These are phyloP conservation scores for Entomortierella beljakovae DNA, from an alignment of 192 early-diverging fungal species.

Conservation along the genomic window DNA sequence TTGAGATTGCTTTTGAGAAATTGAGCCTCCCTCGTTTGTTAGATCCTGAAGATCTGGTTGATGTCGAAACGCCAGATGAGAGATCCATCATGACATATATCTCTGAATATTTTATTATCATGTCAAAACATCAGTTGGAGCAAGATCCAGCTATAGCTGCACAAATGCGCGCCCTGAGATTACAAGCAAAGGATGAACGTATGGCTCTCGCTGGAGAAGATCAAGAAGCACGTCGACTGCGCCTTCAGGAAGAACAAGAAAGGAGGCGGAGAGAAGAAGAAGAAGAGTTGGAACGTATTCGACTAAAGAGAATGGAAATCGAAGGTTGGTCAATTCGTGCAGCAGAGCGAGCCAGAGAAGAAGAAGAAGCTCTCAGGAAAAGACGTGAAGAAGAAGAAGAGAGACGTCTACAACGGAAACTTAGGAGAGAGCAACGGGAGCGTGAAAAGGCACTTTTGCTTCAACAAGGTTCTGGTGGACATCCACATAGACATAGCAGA, in stretches of 20 bases:
- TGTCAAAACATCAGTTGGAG: constrained; percentile 57
- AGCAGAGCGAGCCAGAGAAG: constrained; percentile 40
- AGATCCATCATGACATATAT: constrained; percentile 66
- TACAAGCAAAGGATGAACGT: constrained; percentile 36
- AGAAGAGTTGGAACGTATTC: constrained; percentile 49
- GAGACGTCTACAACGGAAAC: constrained; percentile 31
- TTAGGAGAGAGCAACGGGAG: constrained; percentile 41
- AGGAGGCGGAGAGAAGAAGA: constrained; percentile 28
- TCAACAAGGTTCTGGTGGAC: background rate
- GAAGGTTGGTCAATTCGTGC: constrained; percentile 53
- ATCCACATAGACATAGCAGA: background rate
- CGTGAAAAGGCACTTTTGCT: constrained; percentile 8
- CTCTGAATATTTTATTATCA: constrained; percentile 61
- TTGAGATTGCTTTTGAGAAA: constrained; percentile 55
- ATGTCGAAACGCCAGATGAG: constrained; percentile 64
- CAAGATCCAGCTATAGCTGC: constrained; percentile 43
- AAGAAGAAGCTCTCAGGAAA: constrained; percentile 47
- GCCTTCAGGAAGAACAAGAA: constrained; percentile 34
- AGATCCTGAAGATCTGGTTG: constrained; percentile 60
- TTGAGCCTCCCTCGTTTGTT: constrained; percentile 58
- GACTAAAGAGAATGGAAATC: constrained; percentile 46
- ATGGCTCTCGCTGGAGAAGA: constrained; percentile 48
- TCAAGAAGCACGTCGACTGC: constrained; percentile 14
- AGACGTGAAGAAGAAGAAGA: constrained; percentile 44
- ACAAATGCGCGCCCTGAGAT: constrained; percentile 9